Evolutionary conservation across 1,284 basidiomycete species (phyloP).

Genomic region (Cystobasidium slooffiae): DNA sequence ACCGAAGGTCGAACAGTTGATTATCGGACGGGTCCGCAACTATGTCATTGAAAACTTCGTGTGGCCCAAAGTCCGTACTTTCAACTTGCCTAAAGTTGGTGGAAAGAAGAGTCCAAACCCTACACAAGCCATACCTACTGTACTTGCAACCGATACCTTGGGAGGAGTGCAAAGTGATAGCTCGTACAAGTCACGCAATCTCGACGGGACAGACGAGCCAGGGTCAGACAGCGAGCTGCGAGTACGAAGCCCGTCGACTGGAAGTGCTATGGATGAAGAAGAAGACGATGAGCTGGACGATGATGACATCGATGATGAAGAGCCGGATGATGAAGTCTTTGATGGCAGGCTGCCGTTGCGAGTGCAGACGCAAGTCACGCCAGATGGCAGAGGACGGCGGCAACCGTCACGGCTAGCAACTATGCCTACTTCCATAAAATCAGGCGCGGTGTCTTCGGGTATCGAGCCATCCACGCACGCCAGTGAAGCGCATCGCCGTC

Average conservation of each 20-base stretch:
- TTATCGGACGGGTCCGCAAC: slow-evolving; percentile 61
- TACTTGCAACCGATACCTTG: too few relatives aligned
- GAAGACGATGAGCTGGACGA: slow-evolving; percentile 15
- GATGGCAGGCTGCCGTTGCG: background rate
- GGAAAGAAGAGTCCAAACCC: background rate
- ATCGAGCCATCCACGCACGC: background rate
- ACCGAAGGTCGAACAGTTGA: slow-evolving; percentile 65
- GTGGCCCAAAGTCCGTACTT: slow-evolving; percentile 60
- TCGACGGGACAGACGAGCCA: too few relatives aligned
- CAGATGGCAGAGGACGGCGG: background rate
- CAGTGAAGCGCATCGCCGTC: background rate
- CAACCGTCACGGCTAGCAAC: background rate
- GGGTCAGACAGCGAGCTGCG: too few relatives aligned
- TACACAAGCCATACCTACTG: too few relatives aligned
- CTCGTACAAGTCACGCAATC: too few relatives aligned
- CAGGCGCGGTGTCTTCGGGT: slow-evolving; percentile 13
- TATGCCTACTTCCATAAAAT: background rate
- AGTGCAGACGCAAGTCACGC: background rate
- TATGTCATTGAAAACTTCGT: slow-evolving; percentile 62
- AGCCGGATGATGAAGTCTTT: slow-evolving; percentile 20
- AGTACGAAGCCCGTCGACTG: background rate
- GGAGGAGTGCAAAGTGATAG: too few relatives aligned
- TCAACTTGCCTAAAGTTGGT: slow-evolving; percentile 58
- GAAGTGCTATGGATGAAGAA: background rate
- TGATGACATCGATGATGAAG: background rate